Evolutionary conservation across 2,329 filamentous ascomycete genomes (phyloP).

Genomic region (Pseudogymnoascus sp.): DNA sequence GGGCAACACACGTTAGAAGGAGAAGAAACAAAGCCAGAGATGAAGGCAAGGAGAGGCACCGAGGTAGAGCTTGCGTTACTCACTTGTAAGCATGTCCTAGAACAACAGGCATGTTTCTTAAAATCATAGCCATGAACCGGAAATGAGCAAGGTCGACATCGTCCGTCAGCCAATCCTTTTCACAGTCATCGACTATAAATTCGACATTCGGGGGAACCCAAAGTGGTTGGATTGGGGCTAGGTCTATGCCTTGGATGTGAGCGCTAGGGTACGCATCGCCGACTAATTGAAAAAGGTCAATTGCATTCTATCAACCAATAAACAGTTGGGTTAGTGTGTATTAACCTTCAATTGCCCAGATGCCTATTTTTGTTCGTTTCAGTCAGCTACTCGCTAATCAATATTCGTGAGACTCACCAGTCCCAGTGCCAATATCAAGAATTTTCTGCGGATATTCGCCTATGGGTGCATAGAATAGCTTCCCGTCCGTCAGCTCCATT

Average conservation of each 20-base stretch:
- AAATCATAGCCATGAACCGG: neutral
- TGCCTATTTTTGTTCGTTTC: neutral
- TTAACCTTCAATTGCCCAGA: slow-evolving; percentile 3
- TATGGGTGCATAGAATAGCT: slow-evolving; percentile 38
- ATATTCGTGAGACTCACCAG: slow-evolving; percentile 4
- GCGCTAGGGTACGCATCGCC: neutral
- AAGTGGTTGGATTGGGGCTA: neutral
- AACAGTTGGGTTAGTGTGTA: neutral
- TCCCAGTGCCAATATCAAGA: slow-evolving; percentile 11
- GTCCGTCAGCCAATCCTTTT: neutral
- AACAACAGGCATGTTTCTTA: neutral
- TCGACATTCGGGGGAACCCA: slow-evolving; percentile 8
- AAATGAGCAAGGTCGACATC: neutral
- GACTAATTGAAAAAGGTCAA: neutral
- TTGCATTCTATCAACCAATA: neutral
- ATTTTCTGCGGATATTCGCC: slow-evolving; percentile 24
- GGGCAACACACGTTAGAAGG: neutral
- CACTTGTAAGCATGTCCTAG: neutral
- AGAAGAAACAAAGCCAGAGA: neutral
- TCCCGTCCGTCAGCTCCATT: slow-evolving; percentile 30
- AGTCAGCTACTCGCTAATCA: slow-evolving; percentile 6
- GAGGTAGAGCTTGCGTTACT: neutral
- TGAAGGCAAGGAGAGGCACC: neutral
- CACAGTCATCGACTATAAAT: slow-evolving; percentile 2
- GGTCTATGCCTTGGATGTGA: neutral